Evolutionary conservation across 1,139 yeast genomes (phyloP).

Genomic region (Insectozyma bohioensis): DNA sequence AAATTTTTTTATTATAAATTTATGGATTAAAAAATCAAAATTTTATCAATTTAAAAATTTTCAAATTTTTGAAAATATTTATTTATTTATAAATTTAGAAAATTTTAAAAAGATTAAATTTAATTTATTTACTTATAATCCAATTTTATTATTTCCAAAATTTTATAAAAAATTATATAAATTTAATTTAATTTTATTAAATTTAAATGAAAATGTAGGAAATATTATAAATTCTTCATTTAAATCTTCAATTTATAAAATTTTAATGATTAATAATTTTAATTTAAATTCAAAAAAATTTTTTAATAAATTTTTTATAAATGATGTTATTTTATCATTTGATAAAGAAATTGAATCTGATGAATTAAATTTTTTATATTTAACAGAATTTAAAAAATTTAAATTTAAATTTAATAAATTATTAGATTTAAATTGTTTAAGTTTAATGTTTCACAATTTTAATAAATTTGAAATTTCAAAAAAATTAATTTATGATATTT

Average conservation of each 20-base stretch:
- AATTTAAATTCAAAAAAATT: conserved; percentile 6
- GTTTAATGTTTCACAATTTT: conserved; percentile 7
- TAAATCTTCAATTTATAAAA: conserved; percentile 6
- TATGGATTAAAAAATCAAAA: conserved; percentile 21
- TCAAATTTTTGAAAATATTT: conserved; percentile 23
- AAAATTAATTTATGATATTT: not conserved
- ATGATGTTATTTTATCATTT: conserved; percentile 4
- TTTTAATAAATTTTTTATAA: conserved; percentile 7
- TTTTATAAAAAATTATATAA: conserved; percentile 19
- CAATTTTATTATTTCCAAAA: conserved; percentile 25
- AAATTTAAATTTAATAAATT: conserved; percentile 6
- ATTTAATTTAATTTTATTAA: not conserved
- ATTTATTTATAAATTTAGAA: conserved; percentile 13
- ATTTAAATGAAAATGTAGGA: not conserved
- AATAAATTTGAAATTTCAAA: conserved; percentile 1
- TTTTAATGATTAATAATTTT: conserved; percentile 4
- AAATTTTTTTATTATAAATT: conserved; percentile 12
- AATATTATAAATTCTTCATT: conserved; percentile 7
- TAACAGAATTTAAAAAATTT: conserved; percentile 5
- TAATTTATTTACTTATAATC: conserved; percentile 22
- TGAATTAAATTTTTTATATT: conserved; percentile 14
- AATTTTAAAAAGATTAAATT: conserved; percentile 14
- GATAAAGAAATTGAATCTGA: conserved; percentile 4
- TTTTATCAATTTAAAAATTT: conserved; percentile 16
- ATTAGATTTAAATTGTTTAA: conserved; percentile 11